Percentiles rank a stretch among this genome's conserved stretches.
Evolutionary conservation across 257 asterid species (phyloP).

Genomic region (Ballota nigra): DNA sequence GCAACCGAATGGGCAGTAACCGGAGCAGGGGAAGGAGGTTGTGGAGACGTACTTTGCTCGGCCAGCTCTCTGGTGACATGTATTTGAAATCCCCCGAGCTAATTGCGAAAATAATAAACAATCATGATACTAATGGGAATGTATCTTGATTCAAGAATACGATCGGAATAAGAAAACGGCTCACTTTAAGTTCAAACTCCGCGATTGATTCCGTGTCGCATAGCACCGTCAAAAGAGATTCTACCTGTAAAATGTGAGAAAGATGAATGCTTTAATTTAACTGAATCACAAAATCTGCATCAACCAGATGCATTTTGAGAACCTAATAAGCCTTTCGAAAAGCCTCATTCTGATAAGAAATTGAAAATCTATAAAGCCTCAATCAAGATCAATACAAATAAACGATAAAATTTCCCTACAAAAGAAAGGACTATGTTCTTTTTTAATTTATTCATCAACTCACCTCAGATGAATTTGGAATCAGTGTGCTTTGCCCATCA

Average conservation of each 20-base stretch:
- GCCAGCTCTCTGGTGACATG: slow-evolving; percentile 51
- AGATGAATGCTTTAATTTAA: not conserved
- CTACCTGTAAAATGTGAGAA: slow-evolving; percentile 58
- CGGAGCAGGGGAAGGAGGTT: slow-evolving; percentile 50
- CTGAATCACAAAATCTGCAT: too few relatives aligned
- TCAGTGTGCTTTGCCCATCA: slow-evolving; percentile 34
- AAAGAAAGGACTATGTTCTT: not conserved
- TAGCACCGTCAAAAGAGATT: slow-evolving; percentile 58
- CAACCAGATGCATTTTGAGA: too few relatives aligned
- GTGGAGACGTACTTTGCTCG: slow-evolving; percentile 36
- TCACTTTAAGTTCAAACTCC: slow-evolving; percentile 78
- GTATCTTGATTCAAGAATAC: not conserved
- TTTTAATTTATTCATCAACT: slow-evolving; percentile 8
- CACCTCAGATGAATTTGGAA: slow-evolving; percentile 57
- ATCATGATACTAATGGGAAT: not conserved
- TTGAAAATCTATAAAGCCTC: not conserved
- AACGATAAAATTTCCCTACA: not conserved
- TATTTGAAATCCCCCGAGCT: slow-evolving; percentile 70
- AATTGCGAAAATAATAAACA: slow-evolving; percentile 8
- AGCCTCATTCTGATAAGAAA: not conserved
- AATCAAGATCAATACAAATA: slow-evolving; percentile 13
- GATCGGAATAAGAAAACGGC: slow-evolving; percentile 10
- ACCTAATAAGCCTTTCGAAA: too few relatives aligned
- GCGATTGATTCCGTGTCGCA: slow-evolving; percentile 84
- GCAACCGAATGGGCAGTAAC: slow-evolving; percentile 35